Percentiles rank a stretch among this genome's conserved stretches.
Conservation (phyloP, 345 rosid species). For the Camelina sativa region DNA sequence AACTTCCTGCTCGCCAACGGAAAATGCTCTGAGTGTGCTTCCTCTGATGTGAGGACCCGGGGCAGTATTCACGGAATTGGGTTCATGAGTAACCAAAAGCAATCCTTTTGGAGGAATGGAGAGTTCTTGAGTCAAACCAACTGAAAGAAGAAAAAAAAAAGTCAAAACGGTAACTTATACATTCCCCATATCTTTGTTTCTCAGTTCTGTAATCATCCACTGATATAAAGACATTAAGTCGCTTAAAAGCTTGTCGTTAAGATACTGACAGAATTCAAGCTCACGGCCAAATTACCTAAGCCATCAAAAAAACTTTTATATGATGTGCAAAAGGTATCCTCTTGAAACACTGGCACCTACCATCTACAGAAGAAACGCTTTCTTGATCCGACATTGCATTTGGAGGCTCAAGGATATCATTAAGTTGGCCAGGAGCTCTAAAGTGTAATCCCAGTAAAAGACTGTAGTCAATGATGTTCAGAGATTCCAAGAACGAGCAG, state of each 20-base stretch:
- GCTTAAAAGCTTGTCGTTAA: neutral
- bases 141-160: slow-evolving; percentile 35
- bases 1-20: slow-evolving; percentile 81
- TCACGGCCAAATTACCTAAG: slow-evolving; percentile 21
- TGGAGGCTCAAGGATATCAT: slow-evolving; percentile 62
- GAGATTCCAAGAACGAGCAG: slow-evolving; percentile 79
- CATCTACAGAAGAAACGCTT: slow-evolving; percentile 50
- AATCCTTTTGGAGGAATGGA: slow-evolving; percentile 70
- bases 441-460: slow-evolving; percentile 85
- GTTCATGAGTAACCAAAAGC: slow-evolving; percentile 77
- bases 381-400: slow-evolving; percentile 49
- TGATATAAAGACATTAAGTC: slow-evolving; percentile 2
- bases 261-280: slow-evolving; percentile 9
- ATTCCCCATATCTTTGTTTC: neutral
- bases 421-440: slow-evolving; percentile 80
- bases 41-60: slow-evolving; percentile 95
- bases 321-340: slow-evolving; percentile 1
- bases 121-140: slow-evolving; percentile 51
- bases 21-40: slow-evolving; percentile 67
- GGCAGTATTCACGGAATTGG: slow-evolving; percentile 61
- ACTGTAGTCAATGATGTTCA: slow-evolving; percentile 84
- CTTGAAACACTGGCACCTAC: slow-evolving; percentile 48
- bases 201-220: slow-evolving; percentile 7
- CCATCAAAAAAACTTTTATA: neutral
- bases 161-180: slow-evolving; percentile 2